These are phyloP conservation scores for Glonium stellatum DNA, from an alignment of 495 filamentous ascomycete species.

Conservation along the genomic window DNA sequence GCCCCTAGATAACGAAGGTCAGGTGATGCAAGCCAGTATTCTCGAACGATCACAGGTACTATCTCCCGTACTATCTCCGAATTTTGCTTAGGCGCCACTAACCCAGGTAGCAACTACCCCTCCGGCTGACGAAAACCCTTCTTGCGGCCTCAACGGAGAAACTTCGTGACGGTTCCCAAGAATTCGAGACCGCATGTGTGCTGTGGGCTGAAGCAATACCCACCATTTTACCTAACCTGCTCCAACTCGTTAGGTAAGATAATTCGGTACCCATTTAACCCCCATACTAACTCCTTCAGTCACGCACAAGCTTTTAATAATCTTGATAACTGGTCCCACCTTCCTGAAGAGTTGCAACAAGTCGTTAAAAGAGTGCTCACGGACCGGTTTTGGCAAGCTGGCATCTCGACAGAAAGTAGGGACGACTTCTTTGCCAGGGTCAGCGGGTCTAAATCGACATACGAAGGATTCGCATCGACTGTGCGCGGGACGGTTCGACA, in stretches of 20 bases:
- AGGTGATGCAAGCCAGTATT: slow-evolving; percentile 67
- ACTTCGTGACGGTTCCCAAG: slow-evolving; percentile 57
- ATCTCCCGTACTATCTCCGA: neutral
- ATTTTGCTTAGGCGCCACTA: neutral
- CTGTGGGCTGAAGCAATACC: slow-evolving; percentile 83
- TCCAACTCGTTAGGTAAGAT: slow-evolving; percentile 71
- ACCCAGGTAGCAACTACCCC: slow-evolving; percentile 53
- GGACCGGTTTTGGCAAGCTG: slow-evolving; percentile 97
- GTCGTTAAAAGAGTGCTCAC: slow-evolving; percentile 79
- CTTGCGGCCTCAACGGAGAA: slow-evolving; percentile 86
- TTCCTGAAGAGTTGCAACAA: slow-evolving; percentile 69
- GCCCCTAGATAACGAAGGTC: slow-evolving; percentile 70
- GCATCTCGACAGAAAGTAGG: slow-evolving; percentile 87
- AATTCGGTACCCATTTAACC: neutral
- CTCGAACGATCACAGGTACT: slow-evolving; percentile 62
- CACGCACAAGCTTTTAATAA: slow-evolving; percentile 94
- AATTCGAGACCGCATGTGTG: slow-evolving; percentile 61
- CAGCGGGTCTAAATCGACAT: slow-evolving; percentile 73
- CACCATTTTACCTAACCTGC: slow-evolving; percentile 73
- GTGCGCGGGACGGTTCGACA: slow-evolving; percentile 81
- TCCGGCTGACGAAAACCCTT: slow-evolving; percentile 83
- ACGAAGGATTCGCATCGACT: slow-evolving; percentile 90
- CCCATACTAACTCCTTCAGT: slow-evolving; percentile 38
- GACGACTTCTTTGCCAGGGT: slow-evolving; percentile 95
- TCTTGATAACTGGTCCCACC: slow-evolving; percentile 63